Evolutionary conservation across 306 rosid species (phyloP).

Genomic region (Canavalia ensiformis): DNA sequence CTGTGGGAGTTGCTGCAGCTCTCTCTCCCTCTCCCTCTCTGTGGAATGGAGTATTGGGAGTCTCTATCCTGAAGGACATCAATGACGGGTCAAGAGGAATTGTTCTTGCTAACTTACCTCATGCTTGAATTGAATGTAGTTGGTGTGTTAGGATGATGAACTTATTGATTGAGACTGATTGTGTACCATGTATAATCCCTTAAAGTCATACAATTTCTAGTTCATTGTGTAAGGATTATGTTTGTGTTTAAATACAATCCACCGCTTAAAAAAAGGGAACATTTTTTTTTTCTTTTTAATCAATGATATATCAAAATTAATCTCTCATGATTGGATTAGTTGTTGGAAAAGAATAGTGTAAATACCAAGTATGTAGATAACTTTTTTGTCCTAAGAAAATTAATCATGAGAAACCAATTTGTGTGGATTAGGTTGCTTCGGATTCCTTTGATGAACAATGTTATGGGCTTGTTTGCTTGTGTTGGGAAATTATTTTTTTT

Average conservation of each 20-base stretch:
- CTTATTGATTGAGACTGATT: neutral
- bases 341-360: neutral
- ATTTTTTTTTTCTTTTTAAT: neutral
- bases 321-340: neutral
- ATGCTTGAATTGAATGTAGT: constrained; percentile 45
- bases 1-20: constrained; percentile 51
- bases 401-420: neutral
- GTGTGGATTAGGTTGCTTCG: neutral
- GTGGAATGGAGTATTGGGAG: constrained; percentile 24
- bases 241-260: neutral
- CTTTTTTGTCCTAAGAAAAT: neutral
- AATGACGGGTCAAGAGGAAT: constrained; percentile 8
- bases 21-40: constrained; percentile 21
- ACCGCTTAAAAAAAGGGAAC: neutral
- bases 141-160: constrained; percentile 40
- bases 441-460: neutral
- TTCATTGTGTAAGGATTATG: neutral
- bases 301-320: neutral
- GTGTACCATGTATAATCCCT: neutral
- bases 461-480: too few relatives aligned
- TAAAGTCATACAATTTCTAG: neutral
- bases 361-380: neutral
- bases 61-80: neutral
- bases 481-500: too few relatives aligned
- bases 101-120: constrained; percentile 35